These are phyloP conservation scores for Colletotrichum sp. DNA, from an alignment of 2,329 filamentous ascomycete species.

Conservation along the genomic window DNA sequence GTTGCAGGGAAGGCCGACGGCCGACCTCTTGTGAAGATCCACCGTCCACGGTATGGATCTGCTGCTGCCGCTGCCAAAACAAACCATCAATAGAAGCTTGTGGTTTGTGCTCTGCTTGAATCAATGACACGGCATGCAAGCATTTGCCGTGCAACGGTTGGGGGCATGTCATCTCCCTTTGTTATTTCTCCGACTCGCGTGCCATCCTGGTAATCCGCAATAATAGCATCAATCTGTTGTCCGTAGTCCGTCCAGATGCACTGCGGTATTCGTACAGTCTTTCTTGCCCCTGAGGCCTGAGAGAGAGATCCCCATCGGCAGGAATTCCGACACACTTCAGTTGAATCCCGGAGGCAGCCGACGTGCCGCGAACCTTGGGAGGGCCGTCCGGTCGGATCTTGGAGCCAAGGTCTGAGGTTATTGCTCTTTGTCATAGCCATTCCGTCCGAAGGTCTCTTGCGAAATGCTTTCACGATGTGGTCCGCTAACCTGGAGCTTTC, in stretches of 20 bases:
- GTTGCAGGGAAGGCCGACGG: neutral
- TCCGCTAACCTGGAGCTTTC: neutral
- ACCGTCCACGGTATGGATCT: conserved; percentile 1
- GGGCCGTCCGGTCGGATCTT: neutral
- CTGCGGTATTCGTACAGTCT: too few species aligned
- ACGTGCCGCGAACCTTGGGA: neutral
- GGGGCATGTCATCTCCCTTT: conserved; percentile 6
- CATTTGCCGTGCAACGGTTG: conserved; percentile 1
- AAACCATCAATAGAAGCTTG: neutral
- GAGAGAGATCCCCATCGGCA: neutral
- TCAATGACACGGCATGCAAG: neutral
- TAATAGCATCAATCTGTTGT: neutral
- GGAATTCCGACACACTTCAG: neutral
- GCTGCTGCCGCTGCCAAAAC: conserved; percentile 1
- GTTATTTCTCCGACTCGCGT: conserved; percentile 19
- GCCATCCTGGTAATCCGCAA: neutral
- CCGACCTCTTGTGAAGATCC: neutral
- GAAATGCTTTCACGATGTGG: neutral
- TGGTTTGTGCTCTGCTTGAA: neutral
- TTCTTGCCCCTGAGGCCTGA: neutral
- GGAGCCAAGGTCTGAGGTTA: neutral
- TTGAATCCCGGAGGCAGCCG: conserved; percentile 2
- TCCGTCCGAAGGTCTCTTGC: neutral
- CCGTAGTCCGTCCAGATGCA: neutral
- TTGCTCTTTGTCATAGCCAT: neutral